Conservation (phyloP, 768 basidiomycete genomes). For the Harrya chromipes region DNA sequence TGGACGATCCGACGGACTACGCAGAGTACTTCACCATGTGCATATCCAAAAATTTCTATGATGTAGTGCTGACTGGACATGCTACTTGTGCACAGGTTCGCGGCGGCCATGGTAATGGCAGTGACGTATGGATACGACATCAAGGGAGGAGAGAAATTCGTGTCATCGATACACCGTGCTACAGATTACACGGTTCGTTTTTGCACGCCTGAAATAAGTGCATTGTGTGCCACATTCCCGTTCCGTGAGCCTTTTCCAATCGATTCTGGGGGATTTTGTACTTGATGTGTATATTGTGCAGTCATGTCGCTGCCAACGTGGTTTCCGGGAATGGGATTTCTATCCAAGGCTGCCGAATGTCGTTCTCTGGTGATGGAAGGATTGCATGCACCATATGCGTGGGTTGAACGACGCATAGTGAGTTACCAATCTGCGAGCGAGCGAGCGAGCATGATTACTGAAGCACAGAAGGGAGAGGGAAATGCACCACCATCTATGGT, state of each 20-base stretch:
- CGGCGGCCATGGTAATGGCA: slow-evolving; percentile 12
- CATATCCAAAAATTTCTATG: not conserved
- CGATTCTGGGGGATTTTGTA: too few species aligned
- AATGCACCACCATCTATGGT: slow-evolving; percentile 8
- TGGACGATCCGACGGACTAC: slow-evolving; percentile 9
- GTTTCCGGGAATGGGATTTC: slow-evolving; percentile 28
- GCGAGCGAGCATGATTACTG: too few species aligned
- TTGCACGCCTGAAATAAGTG: not conserved
- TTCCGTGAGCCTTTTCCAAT: slow-evolving; percentile 8
- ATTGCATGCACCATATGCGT: slow-evolving; percentile 11
- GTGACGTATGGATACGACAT: slow-evolving; percentile 18
- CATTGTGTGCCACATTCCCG: slow-evolving; percentile 9
- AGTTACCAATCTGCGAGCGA: too few species aligned
- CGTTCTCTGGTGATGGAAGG: slow-evolving; percentile 1
- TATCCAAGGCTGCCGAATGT: slow-evolving; percentile 13
- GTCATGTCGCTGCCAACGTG: slow-evolving; percentile 22
- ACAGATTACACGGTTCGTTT: slow-evolving; percentile 3
- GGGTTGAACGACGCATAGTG: slow-evolving; percentile 8
- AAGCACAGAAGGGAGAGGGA: not conserved
- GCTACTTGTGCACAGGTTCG: not conserved
- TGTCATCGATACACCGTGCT: slow-evolving; percentile 8
- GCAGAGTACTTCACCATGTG: slow-evolving; percentile 11
- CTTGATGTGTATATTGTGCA: not conserved
- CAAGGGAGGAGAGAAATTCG: slow-evolving; percentile 1
- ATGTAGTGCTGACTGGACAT: not conserved